A percentile compares a stretch with the other conserved stretches of the same genome.
phyloP scores from a whole-genome alignment of 176 grass and related monocot genomes.

The Oryza australiensis region DNA sequence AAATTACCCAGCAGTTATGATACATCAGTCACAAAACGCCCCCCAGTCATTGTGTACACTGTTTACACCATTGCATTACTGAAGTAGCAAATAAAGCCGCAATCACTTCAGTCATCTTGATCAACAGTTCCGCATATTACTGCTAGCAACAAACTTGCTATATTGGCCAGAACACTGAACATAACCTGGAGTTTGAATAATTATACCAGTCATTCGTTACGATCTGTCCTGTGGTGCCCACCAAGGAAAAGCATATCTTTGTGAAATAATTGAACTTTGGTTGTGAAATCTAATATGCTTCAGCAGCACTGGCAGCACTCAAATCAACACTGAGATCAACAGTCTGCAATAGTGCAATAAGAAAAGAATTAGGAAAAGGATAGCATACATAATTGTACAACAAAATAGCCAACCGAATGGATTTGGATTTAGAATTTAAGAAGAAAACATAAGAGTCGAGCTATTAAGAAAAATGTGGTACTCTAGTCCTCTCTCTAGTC shows the following conservation, averaged over 20 bases:
- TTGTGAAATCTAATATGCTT: conserved; percentile 61
- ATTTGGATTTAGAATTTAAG: neutral
- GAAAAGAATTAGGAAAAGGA: conserved; percentile 16
- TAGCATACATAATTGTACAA: neutral
- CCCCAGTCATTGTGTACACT: neutral
- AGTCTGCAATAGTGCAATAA: conserved; percentile 36
- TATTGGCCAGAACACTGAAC: neutral
- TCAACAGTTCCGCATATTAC: conserved; percentile 18
- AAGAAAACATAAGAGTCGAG: neutral
- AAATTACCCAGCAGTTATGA: conserved; percentile 18
- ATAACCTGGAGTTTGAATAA: conserved; percentile 21
- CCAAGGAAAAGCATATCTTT: neutral
- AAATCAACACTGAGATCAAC: conserved; percentile 89
- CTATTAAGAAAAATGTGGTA: neutral
- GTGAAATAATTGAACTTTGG: conserved; percentile 20
- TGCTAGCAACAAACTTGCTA: conserved; percentile 32
- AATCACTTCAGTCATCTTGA: conserved; percentile 11
- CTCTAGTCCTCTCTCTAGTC: neutral
- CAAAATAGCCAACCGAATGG: neutral
- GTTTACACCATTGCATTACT: conserved; percentile 30
- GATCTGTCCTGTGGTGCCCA: neutral
- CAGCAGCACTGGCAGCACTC: conserved; percentile 75
- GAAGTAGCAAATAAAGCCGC: conserved; percentile 19
- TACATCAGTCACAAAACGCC: conserved; percentile 30
- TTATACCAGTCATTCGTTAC: neutral